A percentile compares a stretch with the other conserved stretches of the same genome.
Conservation (phyloP, 2,329 filamentous ascomycete genomes). For the Venturia aucupariae region DNA sequence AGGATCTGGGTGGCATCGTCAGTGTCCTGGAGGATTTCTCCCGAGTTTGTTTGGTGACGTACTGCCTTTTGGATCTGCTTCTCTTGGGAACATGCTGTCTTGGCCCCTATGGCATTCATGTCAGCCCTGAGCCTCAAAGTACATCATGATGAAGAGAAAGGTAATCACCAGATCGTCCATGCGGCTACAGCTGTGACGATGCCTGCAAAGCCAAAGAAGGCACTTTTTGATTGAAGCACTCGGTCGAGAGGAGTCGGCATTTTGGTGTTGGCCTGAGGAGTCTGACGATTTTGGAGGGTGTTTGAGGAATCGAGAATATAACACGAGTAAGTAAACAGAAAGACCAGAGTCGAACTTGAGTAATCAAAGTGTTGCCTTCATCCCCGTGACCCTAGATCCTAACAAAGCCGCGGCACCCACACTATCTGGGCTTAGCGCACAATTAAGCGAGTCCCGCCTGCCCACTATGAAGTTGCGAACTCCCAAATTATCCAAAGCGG, state of each 20-base stretch:
- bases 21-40: background rate
- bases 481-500: background rate
- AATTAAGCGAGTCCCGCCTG: background rate
- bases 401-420: background rate
- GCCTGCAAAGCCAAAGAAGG: conserved; percentile 54
- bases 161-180: conserved; percentile 62
- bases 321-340: too few relatives aligned
- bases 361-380: conserved; percentile 2
- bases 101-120: conserved; percentile 34
- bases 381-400: too few relatives aligned
- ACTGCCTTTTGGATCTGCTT: conserved; percentile 69
- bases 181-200: conserved; percentile 71
- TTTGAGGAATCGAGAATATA: too few relatives aligned
- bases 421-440: background rate
- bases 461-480: background rate
- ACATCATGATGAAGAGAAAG: background rate
- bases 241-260: conserved; percentile 44
- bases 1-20: background rate
- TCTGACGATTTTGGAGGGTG: background rate
- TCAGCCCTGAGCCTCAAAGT: background rate
- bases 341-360: background rate
- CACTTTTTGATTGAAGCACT: conserved; percentile 33
- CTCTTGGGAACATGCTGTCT: conserved; percentile 68
- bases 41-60: conserved; percentile 26
- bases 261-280: conserved; percentile 13